Evolutionary conservation across 108 stramenopile genomes (phyloP).

Genomic region (Nitzschia palea): DNA sequence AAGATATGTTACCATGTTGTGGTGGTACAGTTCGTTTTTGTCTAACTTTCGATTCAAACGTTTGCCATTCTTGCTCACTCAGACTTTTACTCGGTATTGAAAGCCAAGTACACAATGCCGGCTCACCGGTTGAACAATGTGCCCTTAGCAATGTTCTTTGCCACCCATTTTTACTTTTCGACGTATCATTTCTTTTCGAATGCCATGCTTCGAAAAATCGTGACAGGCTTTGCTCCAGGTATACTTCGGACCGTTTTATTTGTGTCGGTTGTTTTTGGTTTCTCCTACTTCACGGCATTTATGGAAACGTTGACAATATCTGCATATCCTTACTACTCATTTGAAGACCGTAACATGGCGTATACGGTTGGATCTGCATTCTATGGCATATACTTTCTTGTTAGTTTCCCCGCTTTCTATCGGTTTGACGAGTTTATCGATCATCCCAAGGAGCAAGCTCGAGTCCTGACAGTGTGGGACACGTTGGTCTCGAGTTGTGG

Average conservation of each 20-base stretch:
- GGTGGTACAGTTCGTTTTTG: background rate
- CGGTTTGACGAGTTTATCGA: constrained; percentile 69
- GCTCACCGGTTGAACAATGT: constrained; percentile 94
- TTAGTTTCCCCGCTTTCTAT: constrained; percentile 93
- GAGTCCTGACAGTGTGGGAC: constrained; percentile 60
- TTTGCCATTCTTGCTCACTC: background rate
- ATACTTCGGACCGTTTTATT: constrained; percentile 54
- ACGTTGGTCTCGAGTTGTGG: constrained; percentile 80
- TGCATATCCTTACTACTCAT: constrained; percentile 94
- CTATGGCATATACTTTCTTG: constrained; percentile 99
- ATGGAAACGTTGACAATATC: constrained; percentile 97
- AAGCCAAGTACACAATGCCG: constrained; percentile 95
- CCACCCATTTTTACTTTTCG: constrained; percentile 97
- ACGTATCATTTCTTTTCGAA: constrained; percentile 95
- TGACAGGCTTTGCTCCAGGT: constrained; percentile 49
- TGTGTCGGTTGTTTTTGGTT: constrained; percentile 45
- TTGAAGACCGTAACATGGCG: constrained; percentile 76
- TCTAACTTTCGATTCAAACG: background rate
- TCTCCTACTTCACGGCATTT: constrained; percentile 94
- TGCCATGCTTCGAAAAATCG: constrained; percentile 79
- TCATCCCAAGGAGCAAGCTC: constrained; percentile 9
- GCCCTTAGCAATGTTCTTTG: constrained; percentile 92
- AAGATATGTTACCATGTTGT: background rate
- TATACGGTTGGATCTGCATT: constrained; percentile 74
- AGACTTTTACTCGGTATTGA: constrained; percentile 96